phyloP scores from a whole-genome alignment of 2,329 filamentous ascomycete genomes.

The Ramichloridium luteum region DNA sequence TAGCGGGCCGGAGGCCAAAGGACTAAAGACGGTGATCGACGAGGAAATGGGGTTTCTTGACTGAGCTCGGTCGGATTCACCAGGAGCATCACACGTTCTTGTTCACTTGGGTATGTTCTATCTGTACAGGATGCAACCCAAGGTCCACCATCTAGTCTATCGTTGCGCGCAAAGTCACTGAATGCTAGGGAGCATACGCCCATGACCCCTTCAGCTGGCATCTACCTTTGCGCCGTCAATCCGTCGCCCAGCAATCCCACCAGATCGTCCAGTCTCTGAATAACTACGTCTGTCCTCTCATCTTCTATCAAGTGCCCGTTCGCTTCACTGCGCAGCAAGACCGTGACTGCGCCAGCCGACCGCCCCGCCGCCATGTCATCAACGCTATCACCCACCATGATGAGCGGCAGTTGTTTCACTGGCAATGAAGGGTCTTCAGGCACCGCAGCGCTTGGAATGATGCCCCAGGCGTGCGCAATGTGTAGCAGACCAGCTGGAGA shows the following conservation, averaged over 20 bases:
- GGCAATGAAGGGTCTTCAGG: conserved; percentile 15
- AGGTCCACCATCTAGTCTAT: too few relatives aligned
- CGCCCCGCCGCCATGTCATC: conserved; percentile 89
- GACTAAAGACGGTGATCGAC: conserved; percentile 41
- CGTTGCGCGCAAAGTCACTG: too few relatives aligned
- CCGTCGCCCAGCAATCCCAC: conserved; percentile 19
- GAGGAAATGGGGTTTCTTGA: conserved; percentile 47
- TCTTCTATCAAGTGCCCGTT: conserved; percentile 26
- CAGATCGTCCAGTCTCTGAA: conserved; percentile 23
- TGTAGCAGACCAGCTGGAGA: conserved; percentile 77
- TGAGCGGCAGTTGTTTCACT: conserved; percentile 25
- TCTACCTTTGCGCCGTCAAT: conserved; percentile 3
- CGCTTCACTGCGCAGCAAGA: conserved; percentile 47
- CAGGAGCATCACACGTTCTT: too few relatives aligned
- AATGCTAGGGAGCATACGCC: too few relatives aligned
- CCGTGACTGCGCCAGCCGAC: conserved; percentile 73
- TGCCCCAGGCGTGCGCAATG: conserved; percentile 65
- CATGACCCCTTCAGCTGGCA: too few relatives aligned
- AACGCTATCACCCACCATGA: conserved; percentile 53
- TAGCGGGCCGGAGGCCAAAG: conserved; percentile 27
- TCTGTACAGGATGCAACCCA: too few relatives aligned
- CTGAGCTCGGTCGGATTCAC: too few relatives aligned
- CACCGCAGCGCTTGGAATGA: conserved; percentile 27
- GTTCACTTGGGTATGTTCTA: too few relatives aligned
- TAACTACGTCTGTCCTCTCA: conserved; percentile 23